Percentiles rank a stretch among this genome's conserved stretches.
Conservation (phyloP, 257 asterid genomes). For the Galeopsis tetrahit region DNA sequence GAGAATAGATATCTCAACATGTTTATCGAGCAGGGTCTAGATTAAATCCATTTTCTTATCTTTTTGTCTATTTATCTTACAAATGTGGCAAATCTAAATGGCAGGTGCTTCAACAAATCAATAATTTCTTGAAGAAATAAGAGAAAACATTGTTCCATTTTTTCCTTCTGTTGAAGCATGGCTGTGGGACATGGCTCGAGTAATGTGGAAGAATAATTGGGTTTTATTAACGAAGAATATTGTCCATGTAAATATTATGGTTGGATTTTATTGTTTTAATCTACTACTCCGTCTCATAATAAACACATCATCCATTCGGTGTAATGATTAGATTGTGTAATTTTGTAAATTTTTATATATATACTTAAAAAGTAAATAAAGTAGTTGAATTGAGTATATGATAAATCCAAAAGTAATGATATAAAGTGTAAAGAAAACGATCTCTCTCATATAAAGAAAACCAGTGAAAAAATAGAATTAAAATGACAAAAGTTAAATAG, state of each 20-base stretch:
- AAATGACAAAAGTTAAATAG: no score
- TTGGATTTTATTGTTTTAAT: neutral
- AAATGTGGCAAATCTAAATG: conserved; percentile 22
- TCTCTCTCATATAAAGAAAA: no score
- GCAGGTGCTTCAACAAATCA: conserved; percentile 71
- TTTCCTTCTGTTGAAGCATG: neutral
- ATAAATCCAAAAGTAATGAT: no score
- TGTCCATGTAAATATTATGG: neutral
- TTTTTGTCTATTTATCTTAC: neutral
- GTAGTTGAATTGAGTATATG: no score
- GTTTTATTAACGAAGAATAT: neutral
- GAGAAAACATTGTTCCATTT: neutral
- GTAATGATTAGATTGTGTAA: no score
- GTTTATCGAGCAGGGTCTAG: neutral
- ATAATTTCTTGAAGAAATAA: conserved; percentile 51
- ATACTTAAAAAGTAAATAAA: no score
- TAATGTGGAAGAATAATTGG: conserved; percentile 12
- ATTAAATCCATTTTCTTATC: neutral
- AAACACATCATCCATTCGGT: no score
- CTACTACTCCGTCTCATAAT: no score
- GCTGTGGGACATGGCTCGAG: conserved; percentile 18
- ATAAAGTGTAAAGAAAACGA: no score
- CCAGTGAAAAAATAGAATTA: no score
- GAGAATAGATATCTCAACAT: no score
- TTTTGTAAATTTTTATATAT: no score